Conservation (phyloP, 345 rosid genomes). For the Salix exigua region DNA sequence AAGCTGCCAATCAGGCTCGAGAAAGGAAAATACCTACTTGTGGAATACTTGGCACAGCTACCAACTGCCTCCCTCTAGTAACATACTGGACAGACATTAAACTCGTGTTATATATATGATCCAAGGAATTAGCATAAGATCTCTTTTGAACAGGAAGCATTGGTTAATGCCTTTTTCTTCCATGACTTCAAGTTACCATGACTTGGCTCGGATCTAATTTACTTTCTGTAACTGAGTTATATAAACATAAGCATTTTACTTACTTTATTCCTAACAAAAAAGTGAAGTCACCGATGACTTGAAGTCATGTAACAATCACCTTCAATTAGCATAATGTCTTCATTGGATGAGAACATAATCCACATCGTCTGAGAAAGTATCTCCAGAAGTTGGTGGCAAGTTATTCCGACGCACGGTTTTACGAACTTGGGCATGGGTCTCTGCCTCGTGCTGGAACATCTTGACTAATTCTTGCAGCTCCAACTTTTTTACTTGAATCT, state of each 20-base stretch:
- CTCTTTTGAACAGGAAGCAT: neutral
- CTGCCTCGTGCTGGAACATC: conserved; percentile 95
- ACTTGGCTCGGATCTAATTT: too few relatives aligned
- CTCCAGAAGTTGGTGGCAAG: conserved; percentile 81
- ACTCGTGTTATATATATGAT: neutral
- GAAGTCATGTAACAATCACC: neutral
- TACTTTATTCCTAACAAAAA: too few relatives aligned
- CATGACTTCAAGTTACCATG: too few relatives aligned
- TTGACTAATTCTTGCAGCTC: conserved; percentile 82
- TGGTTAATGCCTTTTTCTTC: neutral
- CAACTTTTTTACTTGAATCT: conserved; percentile 65
- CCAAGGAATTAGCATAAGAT: neutral
- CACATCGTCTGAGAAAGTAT: conserved; percentile 34
- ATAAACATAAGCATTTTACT: too few relatives aligned
- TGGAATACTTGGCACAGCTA: too few relatives aligned
- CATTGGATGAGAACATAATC: conserved; percentile 61
- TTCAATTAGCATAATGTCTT: neutral
- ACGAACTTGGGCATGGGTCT: conserved; percentile 84
- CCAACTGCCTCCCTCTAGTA: too few relatives aligned
- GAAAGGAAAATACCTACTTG: too few relatives aligned
- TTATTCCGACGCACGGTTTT: conserved; percentile 40
- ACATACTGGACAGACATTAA: too few relatives aligned
- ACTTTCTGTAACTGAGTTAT: too few relatives aligned
- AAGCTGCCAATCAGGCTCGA: too few relatives aligned
- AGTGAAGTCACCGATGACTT: too few relatives aligned